Conservation (phyloP, 1,284 basidiomycete species). For the Cutaneotrichosporon cavernicola region DNA sequence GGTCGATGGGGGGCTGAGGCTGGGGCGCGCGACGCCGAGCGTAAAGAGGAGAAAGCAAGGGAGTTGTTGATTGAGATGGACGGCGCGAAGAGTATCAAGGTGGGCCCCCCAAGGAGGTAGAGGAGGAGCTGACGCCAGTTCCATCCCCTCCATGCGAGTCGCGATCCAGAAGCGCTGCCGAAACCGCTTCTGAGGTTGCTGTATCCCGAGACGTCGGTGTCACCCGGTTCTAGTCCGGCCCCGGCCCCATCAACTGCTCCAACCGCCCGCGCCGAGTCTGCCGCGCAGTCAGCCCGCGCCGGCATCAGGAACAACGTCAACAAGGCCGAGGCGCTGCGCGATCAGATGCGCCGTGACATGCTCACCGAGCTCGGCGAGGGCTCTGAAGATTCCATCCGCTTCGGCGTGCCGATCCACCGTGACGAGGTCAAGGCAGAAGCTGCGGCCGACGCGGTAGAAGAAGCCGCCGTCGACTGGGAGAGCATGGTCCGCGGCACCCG, state of each 20-base stretch:
- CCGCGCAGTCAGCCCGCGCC: neutral
- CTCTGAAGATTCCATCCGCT: conserved; percentile 26
- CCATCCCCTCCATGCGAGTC: conserved; percentile 50
- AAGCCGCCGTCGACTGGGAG: conserved; percentile 42
- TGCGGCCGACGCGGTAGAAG: conserved; percentile 7
- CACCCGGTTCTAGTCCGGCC: neutral
- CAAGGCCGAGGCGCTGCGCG: conserved; percentile 44
- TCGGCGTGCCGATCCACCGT: conserved; percentile 17
- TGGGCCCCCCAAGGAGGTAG: conserved; percentile 20
- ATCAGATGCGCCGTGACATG: conserved; percentile 50
- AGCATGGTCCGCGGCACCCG: conserved; percentile 41
- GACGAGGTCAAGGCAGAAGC: conserved; percentile 14
- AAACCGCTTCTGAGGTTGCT: conserved; percentile 40
- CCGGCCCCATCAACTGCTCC: neutral
- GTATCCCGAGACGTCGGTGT: conserved; percentile 36
- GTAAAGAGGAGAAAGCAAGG: conserved; percentile 41
- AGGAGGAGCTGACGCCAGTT: conserved; percentile 34
- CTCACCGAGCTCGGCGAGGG: conserved; percentile 31
- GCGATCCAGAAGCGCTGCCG: conserved; percentile 43
- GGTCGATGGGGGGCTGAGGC: conserved; percentile 37
- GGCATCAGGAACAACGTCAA: conserved; percentile 29
- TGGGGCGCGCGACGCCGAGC: conserved; percentile 37
- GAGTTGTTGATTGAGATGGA: conserved; percentile 42
- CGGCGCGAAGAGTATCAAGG: conserved; percentile 39
- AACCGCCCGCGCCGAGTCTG: neutral